Percentiles rank a stretch among this genome's conserved stretches.
phyloP scores from a whole-genome alignment of 2,329 filamentous ascomycete genomes.

The Botrytis deweyae region DNA sequence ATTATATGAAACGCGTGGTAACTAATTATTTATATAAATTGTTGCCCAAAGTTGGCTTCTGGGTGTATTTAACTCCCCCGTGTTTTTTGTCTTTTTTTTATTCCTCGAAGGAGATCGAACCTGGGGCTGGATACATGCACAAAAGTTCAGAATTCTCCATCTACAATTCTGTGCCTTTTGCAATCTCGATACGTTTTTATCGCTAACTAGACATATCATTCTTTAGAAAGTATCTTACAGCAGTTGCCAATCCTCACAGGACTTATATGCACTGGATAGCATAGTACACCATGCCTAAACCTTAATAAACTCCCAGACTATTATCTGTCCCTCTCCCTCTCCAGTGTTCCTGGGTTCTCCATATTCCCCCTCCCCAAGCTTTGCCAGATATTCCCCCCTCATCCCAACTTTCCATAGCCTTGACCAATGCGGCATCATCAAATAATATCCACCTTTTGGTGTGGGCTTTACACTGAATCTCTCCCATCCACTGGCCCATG shows the following conservation, averaged over 20 bases:
- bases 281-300: not conserved
- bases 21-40: not conserved
- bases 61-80: not conserved
- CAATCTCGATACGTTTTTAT: not conserved
- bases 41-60: not conserved
- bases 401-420: slow-evolving; percentile 4
- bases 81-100: not conserved
- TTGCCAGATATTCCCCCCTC: not conserved
- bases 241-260: not conserved
- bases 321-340: not conserved
- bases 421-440: not conserved
- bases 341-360: not conserved
- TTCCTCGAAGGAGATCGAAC: not conserved
- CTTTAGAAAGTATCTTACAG: not conserved
- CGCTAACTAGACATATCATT: not conserved
- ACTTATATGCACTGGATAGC: not conserved
- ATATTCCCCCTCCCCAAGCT: not conserved
- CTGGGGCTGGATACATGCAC: not conserved
- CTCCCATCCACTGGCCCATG: not conserved
- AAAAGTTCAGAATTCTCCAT: not conserved
- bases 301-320: slow-evolving; percentile 16
- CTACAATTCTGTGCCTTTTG: not conserved
- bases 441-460: not conserved
- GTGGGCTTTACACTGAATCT: not conserved
- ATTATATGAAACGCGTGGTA: too few species aligned